Base-by-base conservation (phyloP, 495 filamentous ascomycete species). In the Entonaema liquescens region DNA sequence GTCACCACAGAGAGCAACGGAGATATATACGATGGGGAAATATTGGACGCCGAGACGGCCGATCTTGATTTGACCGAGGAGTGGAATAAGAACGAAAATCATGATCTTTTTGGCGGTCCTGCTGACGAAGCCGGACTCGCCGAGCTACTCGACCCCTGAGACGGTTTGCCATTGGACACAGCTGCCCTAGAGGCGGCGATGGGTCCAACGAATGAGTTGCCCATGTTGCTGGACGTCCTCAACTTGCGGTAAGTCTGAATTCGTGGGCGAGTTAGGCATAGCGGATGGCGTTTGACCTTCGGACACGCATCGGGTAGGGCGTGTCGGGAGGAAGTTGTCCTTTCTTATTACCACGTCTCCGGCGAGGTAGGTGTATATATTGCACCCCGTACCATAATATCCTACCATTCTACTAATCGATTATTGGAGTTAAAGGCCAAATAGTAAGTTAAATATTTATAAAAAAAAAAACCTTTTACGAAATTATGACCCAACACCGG, bases 101-200 rank as follows among this genome's bases (percentile, higher is more conserved):
- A 53, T 28, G 50, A 53, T 53, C 25, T 53, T 28, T 53, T 53
- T n/a, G 25, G 50, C 25, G 13, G n/a, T 13, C 19, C 42, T 23
- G 19, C 42, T 47, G 42, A 47, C 42, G 42, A 21, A 21, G 42
- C 42, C 42, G 42, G 42, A 47, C 42, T 47, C 19, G 42, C 42
- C 42, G 42, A 47, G 2, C 19, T 21, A 12, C 0, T 23, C 17
- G 12, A 3, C 42, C 3, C 2, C 17, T 47, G 19, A 47, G 19
- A 23, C 42, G 23, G 42, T 47, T 23, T 13, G 8, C 9, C 19
- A 47, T 23, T 47, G 42, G 56, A 52, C 19, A 40, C 19, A 29
- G 49, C 47, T 55, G 57, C 57, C 65, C 65, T n/a, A 54, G 66
- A 62, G 59, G 66, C 42, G 53, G 53, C 25, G 13, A 52, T 33